Evolutionary conservation across 2,329 filamentous ascomycete genomes (phyloP), one percentile per base, ranked within the genome.

Genomic region (Colletotrichum musae): DNA sequence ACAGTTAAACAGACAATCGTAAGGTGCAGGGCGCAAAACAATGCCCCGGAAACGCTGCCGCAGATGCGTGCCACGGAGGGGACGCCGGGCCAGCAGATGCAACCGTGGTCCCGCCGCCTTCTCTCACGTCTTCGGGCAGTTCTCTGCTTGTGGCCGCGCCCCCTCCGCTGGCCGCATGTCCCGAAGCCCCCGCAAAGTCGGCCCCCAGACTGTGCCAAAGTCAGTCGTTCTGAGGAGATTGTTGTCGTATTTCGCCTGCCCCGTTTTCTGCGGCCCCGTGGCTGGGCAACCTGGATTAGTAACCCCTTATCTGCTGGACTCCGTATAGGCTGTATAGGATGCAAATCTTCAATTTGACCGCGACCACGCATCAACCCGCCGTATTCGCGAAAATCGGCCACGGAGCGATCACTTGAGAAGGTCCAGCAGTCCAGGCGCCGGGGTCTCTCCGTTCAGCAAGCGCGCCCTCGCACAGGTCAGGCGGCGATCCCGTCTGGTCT

Each of bases 151-250:
- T 45, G 39, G 16, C 26, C 7, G 60, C n/a, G 60, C n/a, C 53
- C 32, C 48, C 59, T 58, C 65, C 48, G 26, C 28, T 47, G 54
- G 60, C 65, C 60, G 65, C 65, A 58, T 58, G 39, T 64, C 41
- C 65, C 65, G 53, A 68, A 61, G 39, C 21, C 43, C 62, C 66
- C 66, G 18, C 66, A 52, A 56, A 48, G 45, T 26, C 66, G 56
- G 43, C 50, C 51, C 51, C 60, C 41, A 41, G 41, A 26, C 2
- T 24, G 45, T 43, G 45, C 58, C 52, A 43, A 36, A n/a, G 15
- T 62, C 32, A 36, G 32, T 36, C 32, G 32, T 12, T 36, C 32
- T 36, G 32, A 54, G 47, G 47, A 53, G 62, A 28, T 24, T n/a
- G 16, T 12, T 6, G 24, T 39, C 21, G 6, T 58, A 32, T n/a